These are phyloP conservation scores for Chaetomium sp. DNA, from an alignment of 2,329 filamentous ascomycete genomes.

Conservation along the genomic window DNA sequence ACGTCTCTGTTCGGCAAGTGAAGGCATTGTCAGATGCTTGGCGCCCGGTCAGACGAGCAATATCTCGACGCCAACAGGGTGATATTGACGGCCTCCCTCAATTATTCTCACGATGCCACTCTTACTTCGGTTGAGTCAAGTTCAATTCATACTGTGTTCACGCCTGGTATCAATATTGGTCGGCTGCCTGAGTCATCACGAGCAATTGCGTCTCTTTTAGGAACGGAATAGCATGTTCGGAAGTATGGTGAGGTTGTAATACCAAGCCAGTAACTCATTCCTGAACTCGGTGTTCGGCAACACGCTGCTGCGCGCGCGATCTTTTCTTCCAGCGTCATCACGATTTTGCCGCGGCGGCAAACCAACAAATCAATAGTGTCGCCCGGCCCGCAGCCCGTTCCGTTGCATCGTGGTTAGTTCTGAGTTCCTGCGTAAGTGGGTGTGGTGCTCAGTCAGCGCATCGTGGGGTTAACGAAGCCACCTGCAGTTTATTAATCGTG, in stretches of 20 bases:
- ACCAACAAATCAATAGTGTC: no score
- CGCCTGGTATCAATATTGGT: background rate
- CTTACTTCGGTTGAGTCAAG: background rate
- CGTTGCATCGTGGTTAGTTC: background rate
- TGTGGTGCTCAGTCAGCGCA: conserved; percentile 4
- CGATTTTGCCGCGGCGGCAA: no score
- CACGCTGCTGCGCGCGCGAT: no score
- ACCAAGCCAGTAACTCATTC: no score
- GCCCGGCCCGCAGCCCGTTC: no score
- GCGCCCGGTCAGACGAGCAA: background rate
- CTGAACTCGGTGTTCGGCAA: no score
- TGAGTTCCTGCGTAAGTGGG: background rate
- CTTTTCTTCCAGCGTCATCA: no score
- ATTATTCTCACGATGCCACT: background rate
- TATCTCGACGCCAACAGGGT: no score
- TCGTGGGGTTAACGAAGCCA: background rate
- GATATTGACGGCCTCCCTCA: background rate
- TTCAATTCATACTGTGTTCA: background rate
- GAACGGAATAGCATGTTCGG: no score
- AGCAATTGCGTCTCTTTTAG: no score
- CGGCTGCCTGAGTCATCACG: no score
- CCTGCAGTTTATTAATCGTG: background rate
- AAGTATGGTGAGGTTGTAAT: no score
- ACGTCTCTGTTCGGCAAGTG: background rate
- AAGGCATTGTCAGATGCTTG: background rate